Base-by-base conservation (phyloP, 1,139 yeast genomes). In the Saccharomycopsis hybrid region DNA sequence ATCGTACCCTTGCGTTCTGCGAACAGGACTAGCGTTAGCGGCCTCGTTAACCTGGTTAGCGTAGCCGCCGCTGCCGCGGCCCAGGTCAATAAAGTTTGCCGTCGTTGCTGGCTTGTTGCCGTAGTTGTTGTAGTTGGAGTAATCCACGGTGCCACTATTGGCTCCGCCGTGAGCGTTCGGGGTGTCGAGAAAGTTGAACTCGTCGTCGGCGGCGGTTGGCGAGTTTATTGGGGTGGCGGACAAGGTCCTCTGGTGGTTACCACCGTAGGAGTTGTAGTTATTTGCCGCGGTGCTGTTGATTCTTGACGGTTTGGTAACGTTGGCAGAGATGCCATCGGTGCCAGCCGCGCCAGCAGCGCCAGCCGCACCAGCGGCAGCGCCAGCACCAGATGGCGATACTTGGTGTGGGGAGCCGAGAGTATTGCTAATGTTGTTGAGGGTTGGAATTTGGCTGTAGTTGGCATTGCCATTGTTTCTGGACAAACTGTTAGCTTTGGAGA, bases 151-250 rank as follows among this genome's bases (percentile, higher is more conserved):
- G 18, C 36, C 37, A 33, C 44, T 41, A 13, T 45, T 33, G 11
- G 28, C 38, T 31, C 38, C 38, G 33, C 33, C 38, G 11, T 42
- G 44, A 9, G 29, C 38, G 28, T 42, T 36, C 44, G 33, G 11
- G 31, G 28, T 37, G 11, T 29, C 25, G n/a, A 44, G 24, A 29
- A 50, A 50, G 41, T 44, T 43, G 41, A 50, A 50, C 32, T 33
- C 37, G 32, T 48, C 48, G 30, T 50, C 51, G n/a, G 39, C 44
- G 2, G 32, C 47, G 18, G 30, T 44, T 3, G 51, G 49, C 24
- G 48, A 44, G 5, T 37, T 50, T 30, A 50, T 50, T 11, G 53
- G 53, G 24, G 49, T 48, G 4, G 38, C 29, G 11, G 41, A 29
- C n/a, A 45, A 18, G 8, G 50, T 48, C n/a, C 53, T 11, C 33